Percentiles rank a stretch among this genome's conserved stretches.
Conservation (phyloP, 2,329 filamentous ascomycete species). For the Karstenula rhodostoma region DNA sequence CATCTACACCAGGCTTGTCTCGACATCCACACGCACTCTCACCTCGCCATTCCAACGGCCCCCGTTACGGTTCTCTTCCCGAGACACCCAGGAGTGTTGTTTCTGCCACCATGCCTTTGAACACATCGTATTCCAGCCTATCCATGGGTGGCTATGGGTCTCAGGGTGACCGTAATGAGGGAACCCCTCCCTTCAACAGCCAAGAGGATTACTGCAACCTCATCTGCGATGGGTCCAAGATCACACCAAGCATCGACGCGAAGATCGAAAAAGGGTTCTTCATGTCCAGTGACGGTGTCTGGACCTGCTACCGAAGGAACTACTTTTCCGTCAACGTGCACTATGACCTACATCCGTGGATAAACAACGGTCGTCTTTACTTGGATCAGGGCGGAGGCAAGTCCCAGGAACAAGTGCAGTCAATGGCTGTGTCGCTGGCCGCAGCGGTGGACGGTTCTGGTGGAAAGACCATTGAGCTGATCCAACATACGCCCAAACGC, state of each 20-base stretch:
- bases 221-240: constrained; percentile 64
- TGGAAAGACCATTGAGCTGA: constrained; percentile 80
- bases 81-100: constrained; percentile 50
- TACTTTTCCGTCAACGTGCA: constrained; percentile 89
- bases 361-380: constrained; percentile 64
- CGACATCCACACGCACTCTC: constrained; percentile 43
- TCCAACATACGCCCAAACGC: constrained; percentile 90
- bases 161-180: constrained; percentile 32
- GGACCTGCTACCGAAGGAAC: constrained; percentile 92
- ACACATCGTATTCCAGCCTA: constrained; percentile 28
- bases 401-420: constrained; percentile 67
- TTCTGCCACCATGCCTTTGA: constrained; percentile 40
- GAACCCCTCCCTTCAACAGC: constrained; percentile 56
- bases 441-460: constrained; percentile 80
- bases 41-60: constrained; percentile 44
- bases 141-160: constrained; percentile 23
- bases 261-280: constrained; percentile 93
- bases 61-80: constrained; percentile 45
- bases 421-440: constrained; percentile 84
- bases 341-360: constrained; percentile 73
- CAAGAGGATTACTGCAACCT: constrained; percentile 66
- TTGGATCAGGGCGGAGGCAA: constrained; percentile 58
- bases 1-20: constrained; percentile 48
- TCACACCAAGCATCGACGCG: constrained; percentile 78
- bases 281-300: constrained; percentile 74